Conservation (phyloP, 225 moss, liverwort and hornwort genomes). For the Polytrichum commune region DNA sequence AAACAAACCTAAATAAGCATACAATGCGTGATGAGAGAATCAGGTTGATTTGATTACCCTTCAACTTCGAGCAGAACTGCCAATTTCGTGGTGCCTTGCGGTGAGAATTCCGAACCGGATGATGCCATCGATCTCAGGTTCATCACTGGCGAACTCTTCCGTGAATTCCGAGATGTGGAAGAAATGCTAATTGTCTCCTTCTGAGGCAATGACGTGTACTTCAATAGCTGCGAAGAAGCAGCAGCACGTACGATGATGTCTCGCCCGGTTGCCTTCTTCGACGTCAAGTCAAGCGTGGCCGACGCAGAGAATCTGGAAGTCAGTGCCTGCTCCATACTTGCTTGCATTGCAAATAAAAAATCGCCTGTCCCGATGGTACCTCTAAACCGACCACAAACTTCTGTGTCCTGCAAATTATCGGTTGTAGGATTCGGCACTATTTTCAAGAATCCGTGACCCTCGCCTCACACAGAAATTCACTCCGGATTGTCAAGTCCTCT, state of each 20-base stretch:
- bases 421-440: no score
- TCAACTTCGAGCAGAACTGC: conserved; percentile 84
- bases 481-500: no score
- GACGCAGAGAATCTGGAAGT: conserved; percentile 13
- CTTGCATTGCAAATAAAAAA: no score
- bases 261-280: conserved; percentile 15
- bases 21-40: background rate
- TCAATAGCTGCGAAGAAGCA: conserved; percentile 9
- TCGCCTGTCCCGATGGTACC: no score
- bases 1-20: background rate
- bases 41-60: conserved; percentile 39
- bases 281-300: conserved; percentile 15
- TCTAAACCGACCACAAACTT: no score
- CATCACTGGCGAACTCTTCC: conserved; percentile 12
- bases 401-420: no score
- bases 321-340: conserved; percentile 23
- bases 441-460: no score
- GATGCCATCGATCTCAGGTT: conserved; percentile 25
- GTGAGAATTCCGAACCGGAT: conserved; percentile 11
- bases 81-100: conserved; percentile 23
- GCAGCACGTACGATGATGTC: conserved; percentile 7
- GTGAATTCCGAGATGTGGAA: conserved; percentile 4
- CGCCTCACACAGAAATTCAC: no score
- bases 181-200: conserved; percentile 4
- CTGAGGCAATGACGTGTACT: conserved; percentile 11